Evolutionary conservation across 108 stramenopile genomes (phyloP), one percentile per base, ranked within the genome.

Genomic region (Pelagomonas calceolata): DNA sequence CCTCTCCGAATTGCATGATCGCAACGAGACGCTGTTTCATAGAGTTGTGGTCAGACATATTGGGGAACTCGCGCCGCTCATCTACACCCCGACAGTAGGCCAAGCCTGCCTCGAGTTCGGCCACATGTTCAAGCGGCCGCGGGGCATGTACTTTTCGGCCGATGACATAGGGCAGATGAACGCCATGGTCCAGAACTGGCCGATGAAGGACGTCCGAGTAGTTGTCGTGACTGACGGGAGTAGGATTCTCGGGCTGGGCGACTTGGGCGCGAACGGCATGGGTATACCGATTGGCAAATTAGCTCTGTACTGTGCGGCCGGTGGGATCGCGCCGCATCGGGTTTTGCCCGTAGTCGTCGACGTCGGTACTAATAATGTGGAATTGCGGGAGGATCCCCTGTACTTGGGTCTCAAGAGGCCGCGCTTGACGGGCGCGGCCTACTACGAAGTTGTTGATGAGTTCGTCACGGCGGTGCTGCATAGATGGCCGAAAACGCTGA

Each of bases 51-150:
- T 92, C 17, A 89, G 91, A 73, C 89, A 99, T 80, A 90, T 96
- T 66, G 90, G 90, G 64, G 95, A 97, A 82, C 85, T 95, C 85
- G 93, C 94, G 60, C 95, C 96, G 14, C 75, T 95, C 67, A 94
- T 99, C 73, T 99, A 99, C 88, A 99, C 98, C 3, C 98, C 98
- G 34, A 97, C 96, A 7, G 98, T 99, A 0, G 98, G 96, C 15
- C 91, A 93, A 82, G 96, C 94, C 34, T 99, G 98, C 71, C 87
- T 89, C 74, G 91, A 92, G 73, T 89, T 90, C 74, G 85, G 76
- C 7, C 66, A 74, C 30, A 75, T 83, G 35, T 95, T 85, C 82
- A 86, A 90, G 16, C 77, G 91, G 68, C 89, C 95, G 4, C 82
- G 95, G 30, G 98, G 98, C 21, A 94, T 99, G 91, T 99, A 97